Base-by-base conservation (phyloP, 805 yeast genomes). In the Groenewaldozyma tartarivorans region DNA sequence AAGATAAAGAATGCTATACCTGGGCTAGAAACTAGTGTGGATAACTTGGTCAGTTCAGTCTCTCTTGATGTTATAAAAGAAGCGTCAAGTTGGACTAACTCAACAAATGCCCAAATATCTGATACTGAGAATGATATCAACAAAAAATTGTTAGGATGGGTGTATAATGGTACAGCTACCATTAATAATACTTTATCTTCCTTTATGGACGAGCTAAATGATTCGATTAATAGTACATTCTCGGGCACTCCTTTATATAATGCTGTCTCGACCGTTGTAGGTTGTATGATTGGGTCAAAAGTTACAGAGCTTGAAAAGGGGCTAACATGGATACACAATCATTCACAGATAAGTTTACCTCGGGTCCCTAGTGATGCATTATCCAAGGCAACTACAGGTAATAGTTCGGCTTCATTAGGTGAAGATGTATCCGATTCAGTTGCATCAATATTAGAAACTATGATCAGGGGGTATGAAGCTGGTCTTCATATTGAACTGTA, bases 211-310 rank as follows among this genome's bases (percentile, higher is more conserved):
- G 67, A 63, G n/a, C 71, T 88, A 64, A 79, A 82, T 54, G 51
- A 54, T 3, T 76, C 77, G 0, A 57, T 92, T 4, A 66, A 67
- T 21, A 66, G 68, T 5, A 67, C 77, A 0, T 87, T 92, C 60
- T 76, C 78, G 4, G 69, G 69, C 2, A 85, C 96, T 0, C 72
- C 81, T 0, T 61, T 90, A 7, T 73, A 77, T 36, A 56, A 56
- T 1, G 82, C 94, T 0, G 67, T 86, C 35, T 68, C 70, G 21
- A 69, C 79, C 0, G 75, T 86, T 0, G 81, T 88, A 3, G 76
- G 79, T 24, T 90, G 98, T 62, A 74, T 84, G 2, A 66, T 92
- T 30, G 90, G 84, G 15, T 67, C 80, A 37, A 92, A 90, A 52
- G 57, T 90, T 4, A 67, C 67, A 11, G 67, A 71, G 18, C 64